Evolutionary conservation across 129 eudicot species (phyloP).

Genomic region (Centrapalus pauciflorus): DNA sequence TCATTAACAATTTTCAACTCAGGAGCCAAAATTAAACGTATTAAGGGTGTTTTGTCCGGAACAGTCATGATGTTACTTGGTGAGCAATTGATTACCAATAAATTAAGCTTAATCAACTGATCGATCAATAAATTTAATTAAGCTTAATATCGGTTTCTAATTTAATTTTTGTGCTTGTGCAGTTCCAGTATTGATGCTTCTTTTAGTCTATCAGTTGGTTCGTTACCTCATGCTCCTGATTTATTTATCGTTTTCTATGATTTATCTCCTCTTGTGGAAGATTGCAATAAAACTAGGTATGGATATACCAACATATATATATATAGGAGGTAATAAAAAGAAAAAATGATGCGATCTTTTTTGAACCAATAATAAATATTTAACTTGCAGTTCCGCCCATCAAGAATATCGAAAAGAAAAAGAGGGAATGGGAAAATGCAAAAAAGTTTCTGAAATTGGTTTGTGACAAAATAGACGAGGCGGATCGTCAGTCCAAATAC

Average conservation of each 20-base stretch:
- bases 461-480: not conserved
- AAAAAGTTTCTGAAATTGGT: not conserved
- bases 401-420: not conserved
- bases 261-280: not conserved
- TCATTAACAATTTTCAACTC: no score
- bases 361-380: not conserved
- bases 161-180: no score
- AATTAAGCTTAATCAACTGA: no score
- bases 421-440: not conserved
- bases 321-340: not conserved
- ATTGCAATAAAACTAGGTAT: not conserved
- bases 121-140: no score
- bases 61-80: no score
- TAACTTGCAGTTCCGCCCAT: not conserved
- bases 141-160: no score
- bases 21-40: no score
- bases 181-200: not conserved
- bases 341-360: not conserved
- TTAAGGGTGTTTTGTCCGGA: no score
- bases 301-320: not conserved
- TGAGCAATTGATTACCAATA: no score
- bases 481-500: not conserved
- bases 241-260: not conserved
- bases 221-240: not conserved
- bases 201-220: not conserved